Conservation (phyloP, 2,329 filamentous ascomycete species). For the Periconia macrospinosa region DNA sequence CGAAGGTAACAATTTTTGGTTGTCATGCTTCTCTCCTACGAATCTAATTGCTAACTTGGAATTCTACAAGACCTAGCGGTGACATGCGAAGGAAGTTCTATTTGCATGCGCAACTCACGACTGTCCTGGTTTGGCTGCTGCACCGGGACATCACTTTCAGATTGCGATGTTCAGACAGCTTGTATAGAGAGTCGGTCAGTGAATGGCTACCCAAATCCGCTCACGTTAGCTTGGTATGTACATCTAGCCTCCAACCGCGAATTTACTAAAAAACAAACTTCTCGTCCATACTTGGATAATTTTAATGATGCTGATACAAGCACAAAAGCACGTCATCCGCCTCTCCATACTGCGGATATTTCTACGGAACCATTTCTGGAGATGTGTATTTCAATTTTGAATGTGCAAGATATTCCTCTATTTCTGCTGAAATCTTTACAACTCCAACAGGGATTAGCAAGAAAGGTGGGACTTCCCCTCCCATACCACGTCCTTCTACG, state of each 20-base stretch:
- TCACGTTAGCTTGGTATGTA: constrained; percentile 11
- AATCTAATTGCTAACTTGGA: background rate
- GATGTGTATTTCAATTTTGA: constrained; percentile 10
- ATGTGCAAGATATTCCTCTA: constrained; percentile 5
- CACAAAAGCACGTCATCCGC: background rate
- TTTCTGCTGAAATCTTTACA: constrained; percentile 6
- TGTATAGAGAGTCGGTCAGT: constrained; percentile 9
- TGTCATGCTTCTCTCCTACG: too few species aligned
- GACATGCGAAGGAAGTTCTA: constrained; percentile 6
- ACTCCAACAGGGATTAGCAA: constrained; percentile 2
- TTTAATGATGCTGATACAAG: too few species aligned
- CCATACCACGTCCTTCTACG: background rate
- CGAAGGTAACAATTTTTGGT: constrained; percentile 3
- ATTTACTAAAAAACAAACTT: background rate
- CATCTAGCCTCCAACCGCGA: background rate
- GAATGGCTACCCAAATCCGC: constrained; percentile 4
- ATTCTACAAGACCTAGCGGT: constrained; percentile 5
- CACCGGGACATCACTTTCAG: constrained; percentile 10
- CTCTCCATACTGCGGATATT: constrained; percentile 7
- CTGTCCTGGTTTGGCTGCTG: constrained; percentile 17
- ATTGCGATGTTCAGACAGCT: constrained; percentile 14
- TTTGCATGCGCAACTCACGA: constrained; percentile 11
- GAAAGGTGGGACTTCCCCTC: background rate
- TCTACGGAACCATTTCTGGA: constrained; percentile 8
- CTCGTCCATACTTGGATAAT: background rate